Conservation (phyloP, 345 rosid genomes). For the Nephelium lappaceum region DNA sequence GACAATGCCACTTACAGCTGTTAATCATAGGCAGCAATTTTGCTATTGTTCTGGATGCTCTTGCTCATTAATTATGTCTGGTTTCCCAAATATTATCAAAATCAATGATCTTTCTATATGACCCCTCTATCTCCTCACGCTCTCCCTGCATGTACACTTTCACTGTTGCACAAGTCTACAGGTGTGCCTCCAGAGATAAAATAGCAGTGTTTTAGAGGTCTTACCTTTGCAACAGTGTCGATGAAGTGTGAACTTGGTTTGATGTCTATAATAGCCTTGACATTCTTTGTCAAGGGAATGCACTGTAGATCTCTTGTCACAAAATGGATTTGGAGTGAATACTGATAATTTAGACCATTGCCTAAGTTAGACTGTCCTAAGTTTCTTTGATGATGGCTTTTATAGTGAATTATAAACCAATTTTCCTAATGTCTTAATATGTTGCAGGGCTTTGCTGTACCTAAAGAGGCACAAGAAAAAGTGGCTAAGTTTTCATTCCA, state of each 20-base stretch:
- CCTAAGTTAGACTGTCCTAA: not conserved
- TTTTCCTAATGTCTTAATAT: slow-evolving; percentile 18
- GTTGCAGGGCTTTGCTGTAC: slow-evolving; percentile 85
- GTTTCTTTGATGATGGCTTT: slow-evolving; percentile 7
- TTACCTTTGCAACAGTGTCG: not conserved
- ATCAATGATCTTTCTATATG: slow-evolving; percentile 1
- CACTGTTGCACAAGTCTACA: not conserved
- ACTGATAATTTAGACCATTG: not conserved
- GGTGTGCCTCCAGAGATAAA: not conserved
- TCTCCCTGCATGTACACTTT: not conserved
- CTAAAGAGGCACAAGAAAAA: slow-evolving; percentile 79
- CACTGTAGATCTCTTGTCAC: not conserved
- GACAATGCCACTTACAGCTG: not conserved
- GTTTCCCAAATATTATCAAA: not conserved
- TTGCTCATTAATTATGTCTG: not conserved
- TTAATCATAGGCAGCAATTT: too few species aligned
- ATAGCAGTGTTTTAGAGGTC: not conserved
- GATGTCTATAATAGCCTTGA: not conserved
- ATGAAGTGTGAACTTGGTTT: not conserved
- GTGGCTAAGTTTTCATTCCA: slow-evolving; percentile 81
- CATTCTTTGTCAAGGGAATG: not conserved
- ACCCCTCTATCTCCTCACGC: not conserved
- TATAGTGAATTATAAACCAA: not conserved
- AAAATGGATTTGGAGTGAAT: not conserved
- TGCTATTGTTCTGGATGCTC: not conserved